Evolutionary conservation across 176 grass and related monocot species (phyloP).

Genomic region (Rhynchospora pubera): DNA sequence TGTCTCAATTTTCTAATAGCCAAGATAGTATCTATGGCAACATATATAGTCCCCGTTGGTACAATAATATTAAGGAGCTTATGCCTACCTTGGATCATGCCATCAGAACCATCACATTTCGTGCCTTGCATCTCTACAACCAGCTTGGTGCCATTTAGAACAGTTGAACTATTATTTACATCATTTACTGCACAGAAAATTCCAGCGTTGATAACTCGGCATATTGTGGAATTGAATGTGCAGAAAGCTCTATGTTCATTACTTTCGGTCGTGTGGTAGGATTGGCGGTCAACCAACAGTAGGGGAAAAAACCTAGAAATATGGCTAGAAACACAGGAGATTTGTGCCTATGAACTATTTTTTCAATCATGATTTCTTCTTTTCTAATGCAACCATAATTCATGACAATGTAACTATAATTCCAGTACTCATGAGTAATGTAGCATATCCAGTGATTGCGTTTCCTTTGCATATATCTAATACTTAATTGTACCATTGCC

Average conservation of each 20-base stretch:
- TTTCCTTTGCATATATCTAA: too few relatives aligned
- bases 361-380: too few relatives aligned
- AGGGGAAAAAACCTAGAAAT: slow-evolving; percentile 32
- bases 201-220: slow-evolving; percentile 51
- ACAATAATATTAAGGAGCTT: not conserved
- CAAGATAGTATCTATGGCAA: not conserved
- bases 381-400: not conserved
- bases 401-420: too few relatives aligned
- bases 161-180: slow-evolving; percentile 46
- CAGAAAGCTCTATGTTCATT: slow-evolving; percentile 49
- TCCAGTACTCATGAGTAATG: too few relatives aligned
- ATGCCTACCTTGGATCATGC: slow-evolving; percentile 58
- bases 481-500: too few relatives aligned
- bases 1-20: not conserved
- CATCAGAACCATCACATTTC: slow-evolving; percentile 55
- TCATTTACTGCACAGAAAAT: slow-evolving; percentile 44
- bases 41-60: not conserved
- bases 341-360: not conserved
- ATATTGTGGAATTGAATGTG: slow-evolving; percentile 51
- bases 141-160: slow-evolving; percentile 53
- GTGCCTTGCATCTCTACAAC: slow-evolving; percentile 49
- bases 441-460: too few relatives aligned
- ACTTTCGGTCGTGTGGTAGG: slow-evolving; percentile 15
- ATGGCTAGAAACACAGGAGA: slow-evolving; percentile 16
- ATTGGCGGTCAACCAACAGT: slow-evolving; percentile 22